Evolutionary conservation across 371 early-diverging fungal species (phyloP).

Genomic region (Syncephalastrum sp.): DNA sequence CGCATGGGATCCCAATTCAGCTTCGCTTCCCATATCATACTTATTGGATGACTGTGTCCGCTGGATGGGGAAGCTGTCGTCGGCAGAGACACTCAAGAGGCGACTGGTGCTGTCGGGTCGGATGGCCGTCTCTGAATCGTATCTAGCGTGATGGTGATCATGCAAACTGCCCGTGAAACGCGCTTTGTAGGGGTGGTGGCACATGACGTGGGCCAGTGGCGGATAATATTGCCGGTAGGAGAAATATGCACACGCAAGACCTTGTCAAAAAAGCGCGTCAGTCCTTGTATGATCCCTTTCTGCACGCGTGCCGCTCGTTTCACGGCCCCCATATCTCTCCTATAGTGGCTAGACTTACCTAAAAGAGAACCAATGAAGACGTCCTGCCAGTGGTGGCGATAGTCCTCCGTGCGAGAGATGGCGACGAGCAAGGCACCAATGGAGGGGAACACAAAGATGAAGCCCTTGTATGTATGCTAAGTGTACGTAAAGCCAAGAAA

Average conservation of each 20-base stretch:
- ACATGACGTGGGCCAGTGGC: conserved; percentile 7
- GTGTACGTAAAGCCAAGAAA: conserved; percentile 4
- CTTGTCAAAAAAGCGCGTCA: conserved; percentile 13
- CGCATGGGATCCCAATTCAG: too few species aligned
- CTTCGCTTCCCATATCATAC: too few species aligned
- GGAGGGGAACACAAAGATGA: conserved; percentile 62
- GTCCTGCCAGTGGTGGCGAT: conserved; percentile 87
- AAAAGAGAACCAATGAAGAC: conserved; percentile 64
- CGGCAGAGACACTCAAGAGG: too few species aligned
- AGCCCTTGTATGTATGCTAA: conserved; percentile 63
- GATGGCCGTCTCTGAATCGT: too few species aligned
- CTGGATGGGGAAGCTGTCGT: too few species aligned
- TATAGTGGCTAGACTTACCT: conserved; percentile 14
- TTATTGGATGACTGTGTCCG: too few species aligned
- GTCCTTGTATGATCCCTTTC: neutral
- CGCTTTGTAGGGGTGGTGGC: conserved; percentile 14
- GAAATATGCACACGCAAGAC: conserved; percentile 19
- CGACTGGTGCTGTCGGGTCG: too few species aligned
- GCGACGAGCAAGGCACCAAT: conserved; percentile 67
- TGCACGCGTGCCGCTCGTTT: neutral
- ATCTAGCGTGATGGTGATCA: too few species aligned
- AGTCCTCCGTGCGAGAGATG: conserved; percentile 72
- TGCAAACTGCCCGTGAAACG: conserved; percentile 1
- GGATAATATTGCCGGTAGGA: conserved; percentile 24
- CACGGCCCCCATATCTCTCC: neutral